These are phyloP conservation scores for Ilyonectria sp. DNA, from an alignment of 2,329 filamentous ascomycete genomes.

Conservation along the genomic window DNA sequence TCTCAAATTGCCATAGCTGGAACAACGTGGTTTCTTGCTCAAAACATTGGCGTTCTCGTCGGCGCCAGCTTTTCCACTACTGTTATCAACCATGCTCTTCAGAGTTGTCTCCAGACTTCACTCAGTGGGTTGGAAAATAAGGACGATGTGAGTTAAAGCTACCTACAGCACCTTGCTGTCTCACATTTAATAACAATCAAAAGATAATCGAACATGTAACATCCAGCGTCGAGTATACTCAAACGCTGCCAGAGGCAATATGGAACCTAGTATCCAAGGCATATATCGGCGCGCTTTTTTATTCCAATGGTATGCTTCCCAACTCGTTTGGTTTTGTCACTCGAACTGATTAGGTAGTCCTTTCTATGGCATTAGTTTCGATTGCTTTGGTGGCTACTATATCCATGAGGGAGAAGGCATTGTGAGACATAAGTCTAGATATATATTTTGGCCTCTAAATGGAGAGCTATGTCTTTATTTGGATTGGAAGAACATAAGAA, in stretches of 20 bases:
- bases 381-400: neutral
- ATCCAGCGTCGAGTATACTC: constrained; percentile 3
- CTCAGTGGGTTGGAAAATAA: neutral
- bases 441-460: no score
- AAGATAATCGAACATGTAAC: constrained; percentile 21
- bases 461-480: no score
- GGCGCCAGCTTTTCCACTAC: constrained; percentile 24
- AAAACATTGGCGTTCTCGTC: constrained; percentile 23
- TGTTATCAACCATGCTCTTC: constrained; percentile 19
- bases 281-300: constrained; percentile 5
- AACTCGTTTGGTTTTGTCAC: no score
- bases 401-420: neutral
- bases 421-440: neutral
- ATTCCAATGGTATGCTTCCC: constrained; percentile 8
- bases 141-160: neutral
- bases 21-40: constrained; percentile 23
- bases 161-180: no score
- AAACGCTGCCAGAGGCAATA: neutral
- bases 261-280: constrained; percentile 5
- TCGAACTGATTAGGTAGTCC: neutral
- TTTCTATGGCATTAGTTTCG: neutral
- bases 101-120: neutral
- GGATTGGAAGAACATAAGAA: no score
- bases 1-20: constrained; percentile 23
- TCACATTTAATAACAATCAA: neutral